A percentile compares a stretch with the other conserved stretches of the same genome.
phyloP scores from a whole-genome alignment of 345 rosid species.

The Eutrema heterophyllum region DNA sequence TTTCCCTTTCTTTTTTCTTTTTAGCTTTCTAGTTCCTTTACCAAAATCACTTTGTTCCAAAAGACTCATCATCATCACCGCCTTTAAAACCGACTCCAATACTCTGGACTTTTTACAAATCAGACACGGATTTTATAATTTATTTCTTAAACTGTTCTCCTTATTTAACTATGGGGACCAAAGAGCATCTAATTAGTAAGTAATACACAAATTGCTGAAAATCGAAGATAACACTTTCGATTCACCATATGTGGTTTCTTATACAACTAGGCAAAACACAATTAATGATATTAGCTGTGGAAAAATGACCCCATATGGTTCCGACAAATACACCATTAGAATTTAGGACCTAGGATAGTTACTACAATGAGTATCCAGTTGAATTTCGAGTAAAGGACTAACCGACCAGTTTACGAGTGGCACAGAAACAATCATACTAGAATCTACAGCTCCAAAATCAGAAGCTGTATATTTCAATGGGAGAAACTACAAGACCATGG shows the following conservation, averaged over 20 bases:
- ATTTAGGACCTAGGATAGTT: too few relatives aligned
- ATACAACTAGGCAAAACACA: too few relatives aligned
- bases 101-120: neutral
- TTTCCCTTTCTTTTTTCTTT: neutral
- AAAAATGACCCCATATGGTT: too few relatives aligned
- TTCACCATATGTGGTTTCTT: too few relatives aligned
- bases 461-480: neutral
- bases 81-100: neutral
- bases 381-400: too few relatives aligned
- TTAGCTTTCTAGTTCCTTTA: conserved; percentile 2
- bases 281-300: too few relatives aligned
- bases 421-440: neutral
- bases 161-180: neutral
- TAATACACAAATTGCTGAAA: too few relatives aligned
- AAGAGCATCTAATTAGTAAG: neutral
- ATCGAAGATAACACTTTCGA: too few relatives aligned
- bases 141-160: neutral
- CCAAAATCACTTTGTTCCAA: neutral
- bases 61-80: neutral
- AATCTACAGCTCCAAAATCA: neutral
- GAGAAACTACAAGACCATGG: conserved; percentile 12
- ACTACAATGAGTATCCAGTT: too few relatives aligned
- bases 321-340: too few relatives aligned
- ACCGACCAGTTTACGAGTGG: neutral
- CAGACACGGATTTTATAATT: neutral